A percentile compares a stretch with the other conserved stretches of the same genome.
Evolutionary conservation across 176 grass and related monocot genomes (phyloP).

Genomic region (Typha latifolia): DNA sequence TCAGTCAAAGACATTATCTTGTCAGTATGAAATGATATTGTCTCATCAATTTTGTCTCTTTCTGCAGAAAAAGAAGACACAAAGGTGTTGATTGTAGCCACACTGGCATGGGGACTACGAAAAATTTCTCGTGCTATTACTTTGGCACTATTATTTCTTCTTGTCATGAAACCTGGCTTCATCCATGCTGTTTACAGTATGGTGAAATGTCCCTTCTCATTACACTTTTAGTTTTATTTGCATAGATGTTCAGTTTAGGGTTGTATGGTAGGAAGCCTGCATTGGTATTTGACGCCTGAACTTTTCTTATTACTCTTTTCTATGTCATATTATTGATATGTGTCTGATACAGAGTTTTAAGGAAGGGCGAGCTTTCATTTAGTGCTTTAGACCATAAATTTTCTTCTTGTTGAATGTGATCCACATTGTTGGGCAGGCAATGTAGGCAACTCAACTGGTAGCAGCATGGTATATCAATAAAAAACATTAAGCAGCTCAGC

Average conservation of each 20-base stretch:
- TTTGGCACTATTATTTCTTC: slow-evolving; percentile 84
- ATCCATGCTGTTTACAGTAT: slow-evolving; percentile 97
- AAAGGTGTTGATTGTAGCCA: slow-evolving; percentile 83
- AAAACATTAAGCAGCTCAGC: too few species aligned
- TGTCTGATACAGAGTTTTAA: background rate
- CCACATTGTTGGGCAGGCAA: background rate
- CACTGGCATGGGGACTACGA: slow-evolving; percentile 83
- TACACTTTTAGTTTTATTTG: background rate
- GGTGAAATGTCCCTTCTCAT: slow-evolving; percentile 53
- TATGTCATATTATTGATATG: background rate
- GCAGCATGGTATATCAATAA: too few species aligned
- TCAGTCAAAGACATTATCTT: background rate
- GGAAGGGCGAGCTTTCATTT: background rate
- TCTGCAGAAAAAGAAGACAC: slow-evolving; percentile 83
- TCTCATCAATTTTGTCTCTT: slow-evolving; percentile 12
- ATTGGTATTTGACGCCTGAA: background rate
- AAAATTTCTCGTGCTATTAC: slow-evolving; percentile 91
- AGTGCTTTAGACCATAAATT: background rate
- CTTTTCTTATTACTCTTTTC: background rate
- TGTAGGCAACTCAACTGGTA: too few species aligned
- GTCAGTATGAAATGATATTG: slow-evolving; percentile 9
- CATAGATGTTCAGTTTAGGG: background rate
- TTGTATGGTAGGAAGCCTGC: background rate
- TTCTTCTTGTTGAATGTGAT: background rate
- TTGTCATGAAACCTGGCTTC: slow-evolving; percentile 91